Conservation (phyloP, 2,329 filamentous ascomycete species). For the Triangularia verruculosa region DNA sequence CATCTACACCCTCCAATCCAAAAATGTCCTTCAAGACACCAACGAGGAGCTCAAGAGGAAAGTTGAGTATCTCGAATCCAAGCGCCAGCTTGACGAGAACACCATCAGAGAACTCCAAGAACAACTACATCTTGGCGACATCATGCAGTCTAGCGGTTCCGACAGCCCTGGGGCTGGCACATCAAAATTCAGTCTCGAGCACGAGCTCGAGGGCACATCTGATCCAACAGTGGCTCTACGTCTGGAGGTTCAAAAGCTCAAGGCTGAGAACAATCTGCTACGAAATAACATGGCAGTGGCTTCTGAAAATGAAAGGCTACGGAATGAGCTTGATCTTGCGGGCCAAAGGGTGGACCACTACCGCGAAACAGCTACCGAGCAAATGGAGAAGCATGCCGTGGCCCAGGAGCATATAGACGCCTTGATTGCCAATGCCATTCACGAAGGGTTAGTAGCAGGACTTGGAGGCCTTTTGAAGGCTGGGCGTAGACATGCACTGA, state of each 20-base stretch:
- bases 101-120: constrained; percentile 57
- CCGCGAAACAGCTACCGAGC: constrained; percentile 53
- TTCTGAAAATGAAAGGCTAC: constrained; percentile 53
- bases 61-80: constrained; percentile 29
- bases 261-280: constrained; percentile 59
- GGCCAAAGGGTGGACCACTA: constrained; percentile 49
- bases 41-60: constrained; percentile 28
- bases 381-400: constrained; percentile 58
- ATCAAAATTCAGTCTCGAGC: constrained; percentile 50
- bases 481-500: constrained; percentile 41
- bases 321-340: constrained; percentile 55
- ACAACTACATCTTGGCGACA: constrained; percentile 45
- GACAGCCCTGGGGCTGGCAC: constrained; percentile 31
- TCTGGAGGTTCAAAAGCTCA: constrained; percentile 56
- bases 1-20: constrained; percentile 29
- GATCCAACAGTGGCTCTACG: constrained; percentile 42
- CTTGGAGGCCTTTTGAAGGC: constrained; percentile 36
- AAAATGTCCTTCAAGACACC: constrained; percentile 27
- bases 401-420: constrained; percentile 57
- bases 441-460: constrained; percentile 53
- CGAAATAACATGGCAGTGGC: constrained; percentile 53
- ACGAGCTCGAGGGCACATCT: constrained; percentile 54
- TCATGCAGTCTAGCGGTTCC: constrained; percentile 25
- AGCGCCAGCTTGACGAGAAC: constrained; percentile 27
- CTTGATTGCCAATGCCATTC: constrained; percentile 49